phyloP scores from a whole-genome alignment of 1,284 basidiomycete genomes.

The Tilletia indica region DNA sequence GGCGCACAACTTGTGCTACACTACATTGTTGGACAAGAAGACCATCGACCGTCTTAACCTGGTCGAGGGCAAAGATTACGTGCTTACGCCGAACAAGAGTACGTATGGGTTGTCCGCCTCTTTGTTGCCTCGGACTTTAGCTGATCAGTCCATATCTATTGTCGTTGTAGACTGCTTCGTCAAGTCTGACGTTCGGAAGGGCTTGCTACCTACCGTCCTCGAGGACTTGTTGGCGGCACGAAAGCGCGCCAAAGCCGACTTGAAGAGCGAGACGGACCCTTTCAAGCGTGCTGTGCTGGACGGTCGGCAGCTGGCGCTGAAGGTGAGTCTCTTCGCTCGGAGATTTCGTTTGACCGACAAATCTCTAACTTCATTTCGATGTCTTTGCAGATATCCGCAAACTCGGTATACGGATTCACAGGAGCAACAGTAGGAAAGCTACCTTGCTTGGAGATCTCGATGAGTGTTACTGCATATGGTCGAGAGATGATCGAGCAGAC shows the following conservation, averaged over 20 bases:
- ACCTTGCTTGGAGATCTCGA: constrained; percentile 55
- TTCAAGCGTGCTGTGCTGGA: constrained; percentile 54
- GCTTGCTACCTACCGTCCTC: constrained; percentile 51
- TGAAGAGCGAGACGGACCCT: constrained; percentile 55
- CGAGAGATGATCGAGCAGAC: constrained; percentile 56
- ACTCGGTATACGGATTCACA: constrained; percentile 56
- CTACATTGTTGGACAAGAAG: constrained; percentile 50
- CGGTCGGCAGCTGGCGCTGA: constrained; percentile 54
- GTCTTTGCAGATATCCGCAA: constrained; percentile 40
- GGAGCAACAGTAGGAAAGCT: constrained; percentile 54
- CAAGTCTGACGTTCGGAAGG: constrained; percentile 46
- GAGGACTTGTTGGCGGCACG: constrained; percentile 50
- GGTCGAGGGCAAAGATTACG: constrained; percentile 49
- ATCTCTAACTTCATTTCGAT: neutral
- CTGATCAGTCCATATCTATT: neutral
- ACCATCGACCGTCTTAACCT: constrained; percentile 51
- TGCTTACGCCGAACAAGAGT: constrained; percentile 54
- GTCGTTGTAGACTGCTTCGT: constrained; percentile 41
- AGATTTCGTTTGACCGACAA: too few species aligned
- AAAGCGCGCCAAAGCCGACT: constrained; percentile 53
- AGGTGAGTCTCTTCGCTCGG: constrained; percentile 21
- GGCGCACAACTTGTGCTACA: constrained; percentile 56
- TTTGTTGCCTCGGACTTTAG: neutral
- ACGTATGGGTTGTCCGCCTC: neutral
- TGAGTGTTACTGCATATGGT: constrained; percentile 56